Conservation (phyloP, 495 filamentous ascomycete genomes). For the Xylaria flabelliformis region DNA sequence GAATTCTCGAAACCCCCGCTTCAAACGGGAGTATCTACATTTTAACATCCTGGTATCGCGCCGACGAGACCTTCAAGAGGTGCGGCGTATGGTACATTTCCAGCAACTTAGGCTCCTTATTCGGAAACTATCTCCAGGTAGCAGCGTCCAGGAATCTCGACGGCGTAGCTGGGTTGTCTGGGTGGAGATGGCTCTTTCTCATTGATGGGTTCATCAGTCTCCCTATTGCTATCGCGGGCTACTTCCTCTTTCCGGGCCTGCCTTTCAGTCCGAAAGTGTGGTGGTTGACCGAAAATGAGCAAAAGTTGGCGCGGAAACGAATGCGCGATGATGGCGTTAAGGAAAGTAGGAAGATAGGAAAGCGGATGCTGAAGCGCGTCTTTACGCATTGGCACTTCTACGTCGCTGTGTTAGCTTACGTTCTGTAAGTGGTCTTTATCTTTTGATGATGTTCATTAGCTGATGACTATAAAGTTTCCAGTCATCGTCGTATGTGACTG, state of each 20-base stretch:
- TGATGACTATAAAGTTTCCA: background rate
- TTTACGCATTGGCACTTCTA: conserved; percentile 5
- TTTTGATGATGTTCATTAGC: background rate
- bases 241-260: background rate
- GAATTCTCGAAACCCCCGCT: background rate
- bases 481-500: background rate
- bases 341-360: conserved; percentile 2
- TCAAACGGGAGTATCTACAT: background rate
- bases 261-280: conserved; percentile 2
- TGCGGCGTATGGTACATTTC: background rate
- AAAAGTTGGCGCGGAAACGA: background rate
- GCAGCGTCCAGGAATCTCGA: background rate
- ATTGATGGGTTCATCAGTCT: conserved; percentile 1
- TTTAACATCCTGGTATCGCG: background rate
- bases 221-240: background rate
- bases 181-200: conserved; percentile 1
- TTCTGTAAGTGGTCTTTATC: background rate
- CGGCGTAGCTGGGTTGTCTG: background rate
- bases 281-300: background rate
- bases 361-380: background rate
- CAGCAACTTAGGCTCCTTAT: background rate
- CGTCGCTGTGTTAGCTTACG: background rate
- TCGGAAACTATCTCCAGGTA: background rate
- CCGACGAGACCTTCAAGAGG: conserved; percentile 1
- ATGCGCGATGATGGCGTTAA: conserved; percentile 1